Evolutionary conservation across 2,329 filamentous ascomycete genomes (phyloP).

Genomic region (Ceratocystis huliohia): DNA sequence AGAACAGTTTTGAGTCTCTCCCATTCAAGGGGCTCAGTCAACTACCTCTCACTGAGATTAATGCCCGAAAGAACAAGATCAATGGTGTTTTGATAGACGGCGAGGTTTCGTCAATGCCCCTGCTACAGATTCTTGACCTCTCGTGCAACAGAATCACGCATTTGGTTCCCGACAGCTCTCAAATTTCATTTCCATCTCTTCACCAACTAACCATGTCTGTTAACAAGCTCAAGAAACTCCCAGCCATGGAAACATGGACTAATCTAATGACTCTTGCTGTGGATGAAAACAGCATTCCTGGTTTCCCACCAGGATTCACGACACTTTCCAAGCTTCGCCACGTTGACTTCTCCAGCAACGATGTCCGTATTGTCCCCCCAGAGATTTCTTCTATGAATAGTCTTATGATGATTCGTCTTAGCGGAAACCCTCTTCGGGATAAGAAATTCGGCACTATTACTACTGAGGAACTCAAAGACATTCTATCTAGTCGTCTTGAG

Average conservation of each 20-base stretch:
- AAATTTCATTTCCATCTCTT: constrained; percentile 55
- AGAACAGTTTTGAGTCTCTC: constrained; percentile 61
- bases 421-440: constrained; percentile 81
- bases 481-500: constrained; percentile 53
- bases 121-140: constrained; percentile 64
- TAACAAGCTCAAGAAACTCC: constrained; percentile 64
- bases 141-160: constrained; percentile 60
- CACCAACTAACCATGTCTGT: constrained; percentile 64
- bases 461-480: constrained; percentile 68
- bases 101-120: constrained; percentile 43
- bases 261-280: constrained; percentile 60
- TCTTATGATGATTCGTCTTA: constrained; percentile 61
- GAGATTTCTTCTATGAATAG: constrained; percentile 68
- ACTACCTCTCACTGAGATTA: constrained; percentile 60
- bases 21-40: constrained; percentile 56
- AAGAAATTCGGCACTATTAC: constrained; percentile 72
- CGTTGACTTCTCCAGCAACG: constrained; percentile 75
- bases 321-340: constrained; percentile 55
- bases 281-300: constrained; percentile 67
- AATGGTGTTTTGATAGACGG: constrained; percentile 57
- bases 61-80: constrained; percentile 66
- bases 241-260: constrained; percentile 61
- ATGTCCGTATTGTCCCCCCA: constrained; percentile 62
- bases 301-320: constrained; percentile 65
- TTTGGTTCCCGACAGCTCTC: constrained; percentile 33